Evolutionary conservation across 768 basidiomycete species (phyloP).

Genomic region (Mycena venus): DNA sequence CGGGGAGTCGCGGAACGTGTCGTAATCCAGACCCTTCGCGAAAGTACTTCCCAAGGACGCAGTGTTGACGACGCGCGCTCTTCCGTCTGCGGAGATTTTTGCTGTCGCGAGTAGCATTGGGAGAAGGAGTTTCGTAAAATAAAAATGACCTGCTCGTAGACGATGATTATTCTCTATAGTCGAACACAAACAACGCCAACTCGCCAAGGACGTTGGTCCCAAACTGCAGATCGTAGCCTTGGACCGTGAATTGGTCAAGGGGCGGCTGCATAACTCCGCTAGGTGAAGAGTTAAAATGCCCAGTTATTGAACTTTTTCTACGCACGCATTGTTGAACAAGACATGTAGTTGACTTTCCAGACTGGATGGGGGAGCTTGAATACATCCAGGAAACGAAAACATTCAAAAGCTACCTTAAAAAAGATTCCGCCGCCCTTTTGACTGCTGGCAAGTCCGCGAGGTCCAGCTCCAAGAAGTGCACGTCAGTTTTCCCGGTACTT

Average conservation of each 20-base stretch:
- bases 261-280: slow-evolving; percentile 32
- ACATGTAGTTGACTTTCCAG: slow-evolving; percentile 56
- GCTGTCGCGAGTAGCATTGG: slow-evolving; percentile 54
- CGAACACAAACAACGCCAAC: background rate
- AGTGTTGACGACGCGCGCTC: slow-evolving; percentile 56
- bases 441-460: background rate
- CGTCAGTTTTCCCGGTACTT: background rate
- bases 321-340: slow-evolving; percentile 64
- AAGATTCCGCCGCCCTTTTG: background rate
- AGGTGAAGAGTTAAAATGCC: background rate
- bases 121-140: slow-evolving; percentile 66
- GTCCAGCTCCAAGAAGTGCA: slow-evolving; percentile 6
- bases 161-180: background rate
- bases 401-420: background rate
- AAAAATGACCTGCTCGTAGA: slow-evolving; percentile 64
- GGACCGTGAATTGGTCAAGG: slow-evolving; percentile 37
- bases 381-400: background rate
- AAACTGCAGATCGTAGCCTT: slow-evolving; percentile 46
- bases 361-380: background rate
- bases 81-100: slow-evolving; percentile 42
- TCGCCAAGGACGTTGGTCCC: slow-evolving; percentile 41
- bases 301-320: background rate
- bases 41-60: slow-evolving; percentile 35
- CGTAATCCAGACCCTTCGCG: slow-evolving; percentile 27
- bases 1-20: slow-evolving; percentile 39